These are phyloP conservation scores for Candida morakotiae DNA, from an alignment of 805 yeast genomes.

Conservation along the genomic window DNA sequence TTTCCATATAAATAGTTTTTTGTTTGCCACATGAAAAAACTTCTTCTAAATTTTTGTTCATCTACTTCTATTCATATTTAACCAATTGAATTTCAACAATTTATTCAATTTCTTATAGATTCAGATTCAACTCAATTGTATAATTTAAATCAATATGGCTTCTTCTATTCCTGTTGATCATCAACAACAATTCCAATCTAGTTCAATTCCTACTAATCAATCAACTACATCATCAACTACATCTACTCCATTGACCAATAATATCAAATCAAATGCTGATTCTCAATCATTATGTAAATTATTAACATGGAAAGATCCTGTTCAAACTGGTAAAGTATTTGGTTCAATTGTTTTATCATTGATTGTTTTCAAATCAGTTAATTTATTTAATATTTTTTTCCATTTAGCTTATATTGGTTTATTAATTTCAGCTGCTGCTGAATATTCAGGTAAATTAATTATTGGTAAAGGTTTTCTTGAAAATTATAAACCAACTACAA, in stretches of 20 bases:
- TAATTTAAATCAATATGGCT: neutral
- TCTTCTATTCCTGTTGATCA: neutral
- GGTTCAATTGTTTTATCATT: slow-evolving; percentile 57
- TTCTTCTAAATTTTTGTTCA: neutral
- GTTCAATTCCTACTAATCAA: neutral
- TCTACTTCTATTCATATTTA: neutral
- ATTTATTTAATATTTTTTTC: slow-evolving; percentile 58
- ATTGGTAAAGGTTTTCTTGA: slow-evolving; percentile 81
- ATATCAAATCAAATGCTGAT: neutral
- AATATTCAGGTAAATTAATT: slow-evolving; percentile 66
- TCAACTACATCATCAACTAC: slow-evolving; percentile 1
- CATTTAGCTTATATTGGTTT: slow-evolving; percentile 57
- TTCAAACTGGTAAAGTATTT: slow-evolving; percentile 70
- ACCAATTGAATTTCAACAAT: neutral
- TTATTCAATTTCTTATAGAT: neutral
- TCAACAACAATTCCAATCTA: neutral
- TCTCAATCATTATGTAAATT: slow-evolving; percentile 25
- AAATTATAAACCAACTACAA: slow-evolving; percentile 51
- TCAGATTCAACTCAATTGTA: neutral
- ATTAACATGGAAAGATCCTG: slow-evolving; percentile 74
- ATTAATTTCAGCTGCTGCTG: slow-evolving; percentile 60
- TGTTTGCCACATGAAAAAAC: neutral
- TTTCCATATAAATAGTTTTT: neutral
- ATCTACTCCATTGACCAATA: neutral
- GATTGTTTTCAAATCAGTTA: slow-evolving; percentile 57